Evolutionary conservation across 129 eudicot species (phyloP).

Genomic region (Oenanthe sinensis): DNA sequence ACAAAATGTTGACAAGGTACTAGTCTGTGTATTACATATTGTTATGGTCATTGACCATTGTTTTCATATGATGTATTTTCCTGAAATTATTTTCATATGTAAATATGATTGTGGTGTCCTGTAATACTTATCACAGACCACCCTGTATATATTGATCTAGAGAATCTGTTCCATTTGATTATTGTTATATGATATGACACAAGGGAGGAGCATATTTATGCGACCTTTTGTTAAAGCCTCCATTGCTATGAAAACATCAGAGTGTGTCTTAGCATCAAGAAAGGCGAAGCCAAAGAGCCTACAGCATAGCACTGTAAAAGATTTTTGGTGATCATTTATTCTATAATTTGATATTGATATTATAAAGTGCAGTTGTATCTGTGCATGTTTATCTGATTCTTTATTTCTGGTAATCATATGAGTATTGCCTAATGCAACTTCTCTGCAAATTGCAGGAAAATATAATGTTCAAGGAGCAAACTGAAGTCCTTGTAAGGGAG

Average conservation of each 20-base stretch:
- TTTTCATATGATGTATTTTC: neutral
- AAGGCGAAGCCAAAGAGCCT: neutral
- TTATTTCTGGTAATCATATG: neutral
- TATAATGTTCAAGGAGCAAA: constrained; percentile 59
- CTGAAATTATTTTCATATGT: neutral
- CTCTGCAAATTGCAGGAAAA: constrained; percentile 40
- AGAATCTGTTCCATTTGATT: neutral
- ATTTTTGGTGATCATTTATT: neutral
- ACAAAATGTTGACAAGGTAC: constrained; percentile 52
- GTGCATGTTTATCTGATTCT: neutral
- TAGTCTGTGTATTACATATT: neutral
- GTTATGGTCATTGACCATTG: neutral
- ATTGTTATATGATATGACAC: neutral
- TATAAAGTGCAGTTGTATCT: neutral
- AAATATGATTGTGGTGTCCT: neutral
- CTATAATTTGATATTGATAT: neutral
- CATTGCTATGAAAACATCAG: neutral
- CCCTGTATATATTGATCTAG: neutral
- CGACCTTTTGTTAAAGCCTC: neutral
- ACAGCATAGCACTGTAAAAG: neutral
- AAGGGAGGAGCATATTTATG: neutral
- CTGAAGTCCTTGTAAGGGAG: constrained; percentile 52
- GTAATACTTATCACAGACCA: neutral
- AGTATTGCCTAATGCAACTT: neutral
- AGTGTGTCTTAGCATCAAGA: neutral